Percentiles rank a stretch among this genome's conserved stretches.
Evolutionary conservation across 2,329 filamentous ascomycete species (phyloP).

Genomic region (Ascochyta pisi): DNA sequence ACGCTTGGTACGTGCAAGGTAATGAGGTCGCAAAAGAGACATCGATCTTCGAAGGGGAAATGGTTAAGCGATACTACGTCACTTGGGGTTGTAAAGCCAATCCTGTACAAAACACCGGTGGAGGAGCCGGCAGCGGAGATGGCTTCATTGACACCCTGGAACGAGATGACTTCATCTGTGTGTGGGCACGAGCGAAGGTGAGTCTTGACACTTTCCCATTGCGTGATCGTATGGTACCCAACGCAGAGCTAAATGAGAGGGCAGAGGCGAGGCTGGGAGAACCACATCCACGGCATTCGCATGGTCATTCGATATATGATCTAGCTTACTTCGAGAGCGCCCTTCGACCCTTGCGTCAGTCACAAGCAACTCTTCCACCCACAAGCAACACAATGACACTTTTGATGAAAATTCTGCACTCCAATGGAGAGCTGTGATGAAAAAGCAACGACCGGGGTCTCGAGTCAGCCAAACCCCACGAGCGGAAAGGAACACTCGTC

Average conservation of each 20-base stretch:
- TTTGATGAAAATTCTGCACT: neutral
- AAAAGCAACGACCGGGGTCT: neutral
- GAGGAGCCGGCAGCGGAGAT: conserved; percentile 23
- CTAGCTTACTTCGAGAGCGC: neutral
- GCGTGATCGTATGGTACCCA: neutral
- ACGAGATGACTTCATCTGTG: conserved; percentile 24
- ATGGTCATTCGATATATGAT: conserved; percentile 20
- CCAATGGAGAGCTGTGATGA: neutral
- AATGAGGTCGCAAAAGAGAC: conserved; percentile 24
- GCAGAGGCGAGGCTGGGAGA: conserved; percentile 28
- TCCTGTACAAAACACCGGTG: conserved; percentile 8
- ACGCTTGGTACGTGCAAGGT: conserved; percentile 31
- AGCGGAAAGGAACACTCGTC: neutral
- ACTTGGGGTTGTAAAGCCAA: conserved; percentile 21
- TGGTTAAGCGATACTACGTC: conserved; percentile 21
- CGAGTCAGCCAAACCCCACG: neutral
- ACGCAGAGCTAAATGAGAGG: neutral
- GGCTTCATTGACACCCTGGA: conserved; percentile 23
- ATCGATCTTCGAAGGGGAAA: conserved; percentile 21
- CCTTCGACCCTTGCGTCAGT: neutral
- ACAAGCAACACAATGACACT: neutral
- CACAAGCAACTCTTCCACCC: neutral
- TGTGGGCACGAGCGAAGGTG: conserved; percentile 33
- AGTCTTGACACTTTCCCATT: neutral
- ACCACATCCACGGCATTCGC: conserved; percentile 25